Base-by-base conservation (phyloP, 106 monocot genomes). In the Amphibolis antarctica region DNA sequence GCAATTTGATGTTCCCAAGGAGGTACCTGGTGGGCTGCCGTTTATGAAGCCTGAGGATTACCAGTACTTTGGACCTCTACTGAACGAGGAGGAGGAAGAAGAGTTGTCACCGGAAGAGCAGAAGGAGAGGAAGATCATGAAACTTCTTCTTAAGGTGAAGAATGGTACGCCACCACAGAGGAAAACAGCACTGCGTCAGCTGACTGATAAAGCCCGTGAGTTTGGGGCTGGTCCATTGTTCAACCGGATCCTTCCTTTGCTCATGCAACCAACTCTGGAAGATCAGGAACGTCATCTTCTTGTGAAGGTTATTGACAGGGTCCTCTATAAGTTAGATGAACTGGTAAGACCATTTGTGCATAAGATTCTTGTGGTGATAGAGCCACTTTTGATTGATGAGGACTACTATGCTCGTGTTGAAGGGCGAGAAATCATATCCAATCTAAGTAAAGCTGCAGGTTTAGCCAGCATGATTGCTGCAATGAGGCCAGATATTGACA, bases 381-480 rank as follows among this genome's bases (percentile, higher is more conserved):
- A 94, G 70, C 94, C 94, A 7, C 69, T 94, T 45, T 51, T 94
- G 74, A 94, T 94, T 68, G 94, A 94, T 72, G 94, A 94, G 66
- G 94, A 94, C 60, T 94, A 94, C 49, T 94, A 94, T 82, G 94
- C 94, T 61, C 86, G 94, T 77, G 94, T 94, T 28, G 94, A 94
- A 72, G 94, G 89, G 25, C 68, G 94, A 63, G 89, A 94, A 65
- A 94, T 94, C 12, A 94, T 94, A 51, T 94, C 89, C n/a, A 94
- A 94, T 81, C 81, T 94, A 42, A 94, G 94, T 55, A 94, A 94
- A 66, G 94, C 94, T 13, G 94, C 94, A 75, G 94, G 89, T 60
- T 70, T 89, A 61, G 89, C 89, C 0, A 89, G 86, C 19, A 94
- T 94, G 94, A 94, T 94, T 68, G 94, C 94, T 42, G 89, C 94